Percentiles rank a stretch among this genome's conserved stretches.
Evolutionary conservation across 2,329 filamentous ascomycete species (phyloP).

Genomic region (Paraphoma chrysanthemicola): DNA sequence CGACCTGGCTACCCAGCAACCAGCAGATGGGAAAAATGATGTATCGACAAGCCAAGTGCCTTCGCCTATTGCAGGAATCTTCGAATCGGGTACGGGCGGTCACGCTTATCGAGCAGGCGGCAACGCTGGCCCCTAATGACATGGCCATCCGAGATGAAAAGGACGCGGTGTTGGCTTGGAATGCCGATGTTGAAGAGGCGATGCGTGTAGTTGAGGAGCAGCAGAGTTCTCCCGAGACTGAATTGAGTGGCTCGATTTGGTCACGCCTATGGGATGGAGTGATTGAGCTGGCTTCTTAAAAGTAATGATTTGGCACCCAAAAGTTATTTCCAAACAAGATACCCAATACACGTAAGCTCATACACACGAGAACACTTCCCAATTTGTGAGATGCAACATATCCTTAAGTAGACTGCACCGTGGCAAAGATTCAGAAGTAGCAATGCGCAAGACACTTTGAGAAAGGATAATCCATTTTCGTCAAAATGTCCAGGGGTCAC

Average conservation of each 20-base stretch:
- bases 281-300: neutral
- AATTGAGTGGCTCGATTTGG: neutral
- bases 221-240: neutral
- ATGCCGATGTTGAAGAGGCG: slow-evolving; percentile 18
- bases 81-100: slow-evolving; percentile 18
- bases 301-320: no score
- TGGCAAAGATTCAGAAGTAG: no score
- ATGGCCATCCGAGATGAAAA: slow-evolving; percentile 27
- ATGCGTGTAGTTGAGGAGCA: slow-evolving; percentile 5
- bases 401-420: no score
- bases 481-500: no score
- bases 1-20: slow-evolving; percentile 32
- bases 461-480: no score
- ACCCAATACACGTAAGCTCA: no score
- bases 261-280: neutral
- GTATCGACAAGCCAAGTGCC: slow-evolving; percentile 28
- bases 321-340: no score
- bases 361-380: no score
- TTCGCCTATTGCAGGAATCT: slow-evolving; percentile 20
- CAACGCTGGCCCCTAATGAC: slow-evolving; percentile 23
- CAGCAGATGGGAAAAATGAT: slow-evolving; percentile 33
- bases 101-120: slow-evolving; percentile 24
- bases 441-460: no score
- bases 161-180: slow-evolving; percentile 21
- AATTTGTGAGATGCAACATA: no score